These are phyloP conservation scores for Leccinum subspadiceum DNA, from an alignment of 1,284 basidiomycete genomes.

Conservation along the genomic window DNA sequence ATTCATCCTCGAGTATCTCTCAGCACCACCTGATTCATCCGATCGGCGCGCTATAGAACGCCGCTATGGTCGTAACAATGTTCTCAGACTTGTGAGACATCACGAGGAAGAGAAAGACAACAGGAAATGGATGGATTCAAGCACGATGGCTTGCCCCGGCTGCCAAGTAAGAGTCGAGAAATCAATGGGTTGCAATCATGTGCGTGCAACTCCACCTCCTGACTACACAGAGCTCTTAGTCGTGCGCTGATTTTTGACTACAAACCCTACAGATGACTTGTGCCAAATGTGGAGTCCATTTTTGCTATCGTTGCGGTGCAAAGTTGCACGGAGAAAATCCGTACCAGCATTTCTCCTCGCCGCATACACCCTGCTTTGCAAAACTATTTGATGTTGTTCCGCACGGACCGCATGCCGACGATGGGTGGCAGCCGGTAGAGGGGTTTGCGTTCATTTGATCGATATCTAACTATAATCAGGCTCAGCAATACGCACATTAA, in stretches of 20 bases:
- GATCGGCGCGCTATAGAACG: slow-evolving; percentile 52
- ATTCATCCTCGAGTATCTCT: slow-evolving; percentile 63
- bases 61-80: slow-evolving; percentile 57
- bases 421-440: slow-evolving; percentile 55
- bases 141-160: slow-evolving; percentile 68
- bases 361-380: slow-evolving; percentile 54
- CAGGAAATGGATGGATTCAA: slow-evolving; percentile 58
- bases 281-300: slow-evolving; percentile 63
- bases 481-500: neutral
- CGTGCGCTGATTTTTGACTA: neutral
- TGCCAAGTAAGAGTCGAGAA: slow-evolving; percentile 74
- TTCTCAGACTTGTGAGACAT: slow-evolving; percentile 54
- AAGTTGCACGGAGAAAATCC: slow-evolving; percentile 52
- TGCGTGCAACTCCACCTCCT: slow-evolving; percentile 36
- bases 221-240: neutral
- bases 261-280: slow-evolving; percentile 63
- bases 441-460: slow-evolving; percentile 36
- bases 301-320: slow-evolving; percentile 74
- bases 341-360: slow-evolving; percentile 67
- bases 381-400: slow-evolving; percentile 61
- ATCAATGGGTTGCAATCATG: slow-evolving; percentile 73
- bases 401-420: slow-evolving; percentile 37
- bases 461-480: neutral
- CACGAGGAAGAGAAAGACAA: slow-evolving; percentile 70
- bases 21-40: slow-evolving; percentile 46